Percentiles rank a stretch among this genome's conserved stretches.
phyloP scores from a whole-genome alignment of 73 alveolate genomes.

The Blepharisma japonicum region DNA sequence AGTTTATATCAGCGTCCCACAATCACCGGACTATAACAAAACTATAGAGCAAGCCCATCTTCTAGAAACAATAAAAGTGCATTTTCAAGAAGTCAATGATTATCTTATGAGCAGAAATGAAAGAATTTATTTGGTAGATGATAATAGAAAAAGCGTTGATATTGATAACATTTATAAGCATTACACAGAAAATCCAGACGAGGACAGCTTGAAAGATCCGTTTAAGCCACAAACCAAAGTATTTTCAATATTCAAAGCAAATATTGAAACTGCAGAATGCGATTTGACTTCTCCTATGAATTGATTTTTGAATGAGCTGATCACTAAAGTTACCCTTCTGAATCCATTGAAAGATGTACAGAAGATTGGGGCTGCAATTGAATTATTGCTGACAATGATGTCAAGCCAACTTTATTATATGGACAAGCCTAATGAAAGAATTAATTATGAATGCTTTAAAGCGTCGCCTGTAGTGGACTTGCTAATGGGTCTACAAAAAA shows the following conservation, averaged over 20 bases:
- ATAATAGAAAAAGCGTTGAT: neutral
- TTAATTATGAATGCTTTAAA: neutral
- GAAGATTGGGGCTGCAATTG: neutral
- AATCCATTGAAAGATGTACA: neutral
- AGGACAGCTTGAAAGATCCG: neutral
- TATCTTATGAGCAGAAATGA: constrained; percentile 7
- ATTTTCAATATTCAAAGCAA: constrained; percentile 1
- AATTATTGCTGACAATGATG: neutral
- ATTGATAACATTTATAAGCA: constrained; percentile 4
- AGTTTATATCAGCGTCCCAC: constrained; percentile 19
- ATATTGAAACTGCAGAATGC: constrained; percentile 14
- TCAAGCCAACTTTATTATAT: constrained; percentile 16
- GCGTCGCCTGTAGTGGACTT: constrained; percentile 5
- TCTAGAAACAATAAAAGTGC: neutral
- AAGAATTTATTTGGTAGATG: constrained; percentile 6
- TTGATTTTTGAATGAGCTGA: neutral
- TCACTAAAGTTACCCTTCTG: too few species aligned
- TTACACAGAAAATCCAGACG: neutral
- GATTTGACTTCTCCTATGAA: constrained; percentile 25
- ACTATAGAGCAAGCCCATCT: neutral
- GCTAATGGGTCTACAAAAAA: neutral
- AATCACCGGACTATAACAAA: neutral
- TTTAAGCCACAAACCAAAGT: constrained; percentile 13
- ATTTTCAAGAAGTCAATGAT: neutral
- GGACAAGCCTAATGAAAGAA: constrained; percentile 9